Base-by-base conservation (phyloP, 1,284 basidiomycete genomes). In the Trichosporon asahii region DNA sequence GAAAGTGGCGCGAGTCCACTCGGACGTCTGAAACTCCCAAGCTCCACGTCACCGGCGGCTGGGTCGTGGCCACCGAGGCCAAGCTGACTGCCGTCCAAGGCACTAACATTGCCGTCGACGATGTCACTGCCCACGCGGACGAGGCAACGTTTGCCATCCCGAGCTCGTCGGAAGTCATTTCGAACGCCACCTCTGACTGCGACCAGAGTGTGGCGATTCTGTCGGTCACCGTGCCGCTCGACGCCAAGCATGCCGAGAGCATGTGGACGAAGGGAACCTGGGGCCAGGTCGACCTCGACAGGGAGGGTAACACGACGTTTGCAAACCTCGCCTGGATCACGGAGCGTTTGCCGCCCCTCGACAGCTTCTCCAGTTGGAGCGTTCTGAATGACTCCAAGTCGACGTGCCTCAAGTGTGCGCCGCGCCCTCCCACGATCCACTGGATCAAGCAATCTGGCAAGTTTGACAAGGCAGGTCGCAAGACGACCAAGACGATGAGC, bases 241-340 rank as follows among this genome's bases (percentile, higher is more conserved):
- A 82, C 68, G 73, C 86, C 15, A 86, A 87, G 23, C 86, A 90
- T 76, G 88, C 89, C 11, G 90, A 91, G 64, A 75, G 86, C 2
- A 91, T 94, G 78, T 97, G 94, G 94, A 88, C 90, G 2, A 85
- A 85, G 44, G 88, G 87, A 9, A 74, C 15, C 18, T 96, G 93
- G 93, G 85, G 84, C 35, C 91, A 94, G 76, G 88, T 97, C 35
- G 93, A 95, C 80, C 90, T 92, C 74, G 86, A 93, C 8, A 90
- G 94, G 77, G 91, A 95, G 76, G 90, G 93, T 6, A 79, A 82
- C 44, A 85, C 88, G 1, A 91, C 89, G 0, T 95, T 94, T 85
- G 89, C 88, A 73, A 86, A 89, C 7, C 80, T 95, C 8, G 91
- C 93, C 0, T 97, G 94, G 94, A 85, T 96, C 35, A 86, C 93